Evolutionary conservation across 2,329 filamentous ascomycete species (phyloP), one percentile per base, ranked within the genome.

Genomic region (Colletotrichum sp.): DNA sequence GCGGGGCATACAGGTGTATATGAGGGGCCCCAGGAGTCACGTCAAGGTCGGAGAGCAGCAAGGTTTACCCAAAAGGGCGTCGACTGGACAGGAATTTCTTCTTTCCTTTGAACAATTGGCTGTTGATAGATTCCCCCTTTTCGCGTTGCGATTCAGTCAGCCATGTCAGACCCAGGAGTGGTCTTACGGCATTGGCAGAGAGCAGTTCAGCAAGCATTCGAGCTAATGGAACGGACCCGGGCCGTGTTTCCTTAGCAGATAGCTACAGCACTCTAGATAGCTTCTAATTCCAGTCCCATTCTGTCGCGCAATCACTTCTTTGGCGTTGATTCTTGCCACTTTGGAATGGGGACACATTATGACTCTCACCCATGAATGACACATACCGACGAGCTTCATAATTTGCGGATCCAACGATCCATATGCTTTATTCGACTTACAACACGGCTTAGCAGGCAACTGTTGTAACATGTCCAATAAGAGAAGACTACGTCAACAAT

Each of bases 1-100:
- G 43, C 18, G 60, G 73, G 76, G 71, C 72, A 77, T 67, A 52
- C 69, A 63, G 64, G 71, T 79, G 73, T 72, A 74, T 65, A 77
- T 78, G 75, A 71, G 64, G 68, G 67, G 34, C 77, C 69, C 72
- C 75, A 68, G 77, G 78, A 78, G 73, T 43, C 63, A 64, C 28
- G 32, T 48, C 15, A 36, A 76, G 74, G 71, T 75, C 67, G 58
- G 60, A 61, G 67, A 78, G 38, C 66, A 64, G 63, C 34, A 21
- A 43, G 63, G 52, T n/a, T 71, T 71, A 63, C 38, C 63, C 52
- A 72, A 78, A 71, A 78, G 63, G 43, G n/a, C 43, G 43, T 74
- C 52, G 61, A 52, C 24, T 77, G 71, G 28, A 55, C 63, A 52
- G 70, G 64, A 66, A 34, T 76, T 38, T 60, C 61, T 52, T 60